phyloP scores from a whole-genome alignment of 1,284 basidiomycete genomes.

The Ustilago cynodontis region DNA sequence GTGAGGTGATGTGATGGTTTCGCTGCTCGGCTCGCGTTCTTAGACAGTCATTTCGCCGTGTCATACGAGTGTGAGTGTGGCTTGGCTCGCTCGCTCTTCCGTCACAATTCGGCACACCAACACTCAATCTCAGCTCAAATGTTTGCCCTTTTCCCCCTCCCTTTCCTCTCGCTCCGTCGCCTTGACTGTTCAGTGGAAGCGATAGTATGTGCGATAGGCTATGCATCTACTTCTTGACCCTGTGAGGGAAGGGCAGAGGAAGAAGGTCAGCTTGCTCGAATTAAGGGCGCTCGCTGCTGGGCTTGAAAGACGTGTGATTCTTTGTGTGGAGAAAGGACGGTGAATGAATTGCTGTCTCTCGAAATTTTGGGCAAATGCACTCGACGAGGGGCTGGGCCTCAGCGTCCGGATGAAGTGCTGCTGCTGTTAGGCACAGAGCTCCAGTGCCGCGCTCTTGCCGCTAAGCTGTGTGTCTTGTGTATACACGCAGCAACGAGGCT shows the following conservation, averaged over 20 bases:
- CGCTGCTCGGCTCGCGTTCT: conserved; percentile 7
- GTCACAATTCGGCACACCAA: not conserved
- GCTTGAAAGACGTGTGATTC: not conserved
- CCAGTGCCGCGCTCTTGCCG: not conserved
- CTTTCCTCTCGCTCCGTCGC: not conserved
- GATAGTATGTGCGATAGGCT: too few relatives aligned
- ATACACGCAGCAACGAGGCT: too few relatives aligned
- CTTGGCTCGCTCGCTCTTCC: conserved; percentile 13
- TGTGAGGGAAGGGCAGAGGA: not conserved
- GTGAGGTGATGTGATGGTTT: not conserved
- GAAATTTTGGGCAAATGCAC: conserved; percentile 3
- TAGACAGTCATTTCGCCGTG: conserved; percentile 8
- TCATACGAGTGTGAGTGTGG: conserved; percentile 9
- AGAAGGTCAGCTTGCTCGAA: not conserved
- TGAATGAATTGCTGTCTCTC: conserved; percentile 8
- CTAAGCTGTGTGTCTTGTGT: too few relatives aligned
- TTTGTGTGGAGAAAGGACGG: conserved; percentile 36
- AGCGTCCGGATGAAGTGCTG: conserved; percentile 1
- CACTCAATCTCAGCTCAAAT: not conserved
- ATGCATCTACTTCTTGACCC: too few relatives aligned
- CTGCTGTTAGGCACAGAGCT: conserved; percentile 11
- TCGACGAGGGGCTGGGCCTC: not conserved
- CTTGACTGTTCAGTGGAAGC: too few relatives aligned
- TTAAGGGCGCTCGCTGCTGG: not conserved
- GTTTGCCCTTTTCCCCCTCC: not conserved